Percentiles rank a stretch among this genome's conserved stretches.
These are phyloP conservation scores for Acer saccharum DNA, from an alignment of 345 rosid genomes.

Conservation along the genomic window DNA sequence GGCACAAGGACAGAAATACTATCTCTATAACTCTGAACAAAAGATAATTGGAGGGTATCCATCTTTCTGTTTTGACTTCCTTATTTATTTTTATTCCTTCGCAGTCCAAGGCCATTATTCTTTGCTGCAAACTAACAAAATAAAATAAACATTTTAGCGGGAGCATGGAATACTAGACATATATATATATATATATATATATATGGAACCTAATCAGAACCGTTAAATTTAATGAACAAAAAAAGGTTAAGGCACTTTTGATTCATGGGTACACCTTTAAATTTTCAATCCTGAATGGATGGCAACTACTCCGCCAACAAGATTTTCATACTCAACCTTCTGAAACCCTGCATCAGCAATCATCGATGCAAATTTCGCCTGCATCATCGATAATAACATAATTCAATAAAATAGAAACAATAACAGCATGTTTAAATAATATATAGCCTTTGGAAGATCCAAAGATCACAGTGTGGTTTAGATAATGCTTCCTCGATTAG, in stretches of 20 bases:
- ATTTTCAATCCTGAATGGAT: slow-evolving; percentile 85
- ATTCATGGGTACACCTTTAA: slow-evolving; percentile 19
- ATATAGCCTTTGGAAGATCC: background rate
- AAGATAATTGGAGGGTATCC: no score
- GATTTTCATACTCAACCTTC: slow-evolving; percentile 95
- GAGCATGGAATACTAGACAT: no score
- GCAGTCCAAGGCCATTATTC: background rate
- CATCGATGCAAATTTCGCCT: slow-evolving; percentile 89
- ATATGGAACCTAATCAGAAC: background rate
- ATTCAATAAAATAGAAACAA: background rate
- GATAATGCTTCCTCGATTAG: background rate
- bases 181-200: no score
- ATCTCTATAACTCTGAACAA: no score
- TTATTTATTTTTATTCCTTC: no score
- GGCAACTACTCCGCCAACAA: slow-evolving; percentile 92
- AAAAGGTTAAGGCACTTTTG: background rate
- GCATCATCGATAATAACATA: slow-evolving; percentile 26
- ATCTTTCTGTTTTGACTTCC: no score
- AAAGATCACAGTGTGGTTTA: background rate
- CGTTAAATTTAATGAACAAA: no score
- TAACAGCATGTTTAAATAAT: background rate
- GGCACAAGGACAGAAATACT: no score
- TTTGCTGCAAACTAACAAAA: background rate
- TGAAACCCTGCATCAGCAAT: slow-evolving; percentile 89
- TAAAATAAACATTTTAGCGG: no score